phyloP scores from a whole-genome alignment of 345 rosid genomes.

The sweet orange (Citrus sinensis) region DNA sequence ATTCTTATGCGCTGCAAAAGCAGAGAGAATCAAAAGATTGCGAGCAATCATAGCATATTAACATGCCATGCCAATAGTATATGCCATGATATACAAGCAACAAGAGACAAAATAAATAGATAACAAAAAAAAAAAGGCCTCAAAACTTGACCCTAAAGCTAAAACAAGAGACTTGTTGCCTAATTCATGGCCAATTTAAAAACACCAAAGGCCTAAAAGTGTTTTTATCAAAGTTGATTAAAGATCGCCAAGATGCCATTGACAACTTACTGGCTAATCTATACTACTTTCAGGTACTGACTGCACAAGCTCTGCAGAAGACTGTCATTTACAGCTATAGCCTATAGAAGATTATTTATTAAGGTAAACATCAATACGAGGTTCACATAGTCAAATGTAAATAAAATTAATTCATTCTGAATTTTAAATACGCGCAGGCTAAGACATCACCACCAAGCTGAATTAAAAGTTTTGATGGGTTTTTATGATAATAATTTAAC shows the following conservation, averaged over 20 bases:
- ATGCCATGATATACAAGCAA: too few relatives aligned
- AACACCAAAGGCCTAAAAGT: too few relatives aligned
- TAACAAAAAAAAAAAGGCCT: neutral
- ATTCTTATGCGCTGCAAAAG: neutral
- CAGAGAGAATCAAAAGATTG: too few relatives aligned
- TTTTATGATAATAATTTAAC: neutral
- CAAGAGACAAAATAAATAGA: too few relatives aligned
- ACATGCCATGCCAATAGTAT: neutral
- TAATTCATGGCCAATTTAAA: neutral
- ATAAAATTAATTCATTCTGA: too few relatives aligned
- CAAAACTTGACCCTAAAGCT: neutral
- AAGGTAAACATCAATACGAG: neutral
- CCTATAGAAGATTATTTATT: neutral
- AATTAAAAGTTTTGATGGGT: too few relatives aligned
- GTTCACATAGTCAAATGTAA: too few relatives aligned
- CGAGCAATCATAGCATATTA: neutral
- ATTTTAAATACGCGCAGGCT: too few relatives aligned
- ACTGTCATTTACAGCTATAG: constrained; percentile 14
- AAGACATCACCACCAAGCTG: too few relatives aligned
- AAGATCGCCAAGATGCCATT: neutral
- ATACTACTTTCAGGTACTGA: too few relatives aligned
- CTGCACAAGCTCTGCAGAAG: neutral
- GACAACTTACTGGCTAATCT: neutral
- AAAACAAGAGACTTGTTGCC: neutral
- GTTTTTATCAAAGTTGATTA: neutral